Evolutionary conservation across 192 early-diverging fungal genomes (phyloP).

Genomic region (Coemansia umbellata): DNA sequence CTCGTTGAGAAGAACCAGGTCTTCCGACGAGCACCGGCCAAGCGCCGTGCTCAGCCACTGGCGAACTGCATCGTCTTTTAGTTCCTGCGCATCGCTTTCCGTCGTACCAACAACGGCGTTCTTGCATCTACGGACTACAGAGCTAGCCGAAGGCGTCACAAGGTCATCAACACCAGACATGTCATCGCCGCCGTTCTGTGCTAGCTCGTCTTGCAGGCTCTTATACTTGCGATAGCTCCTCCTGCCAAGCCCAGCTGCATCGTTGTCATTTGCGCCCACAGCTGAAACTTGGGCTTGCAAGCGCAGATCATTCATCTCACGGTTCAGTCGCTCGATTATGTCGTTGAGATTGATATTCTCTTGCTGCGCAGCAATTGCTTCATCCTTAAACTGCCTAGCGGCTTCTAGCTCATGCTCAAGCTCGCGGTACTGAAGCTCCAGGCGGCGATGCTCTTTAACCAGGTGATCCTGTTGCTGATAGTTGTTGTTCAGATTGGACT

Average conservation of each 20-base stretch:
- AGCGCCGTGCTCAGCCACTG: slow-evolving; percentile 29
- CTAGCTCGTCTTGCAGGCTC: slow-evolving; percentile 43
- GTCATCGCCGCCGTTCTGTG: slow-evolving; percentile 13
- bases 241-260: background rate
- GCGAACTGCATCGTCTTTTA: slow-evolving; percentile 21
- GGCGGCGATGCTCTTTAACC: slow-evolving; percentile 16
- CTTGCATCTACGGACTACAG: background rate
- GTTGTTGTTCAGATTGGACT: slow-evolving; percentile 14
- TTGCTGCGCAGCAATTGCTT: slow-evolving; percentile 6
- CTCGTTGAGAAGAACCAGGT: slow-evolving; percentile 41
- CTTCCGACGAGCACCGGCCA: slow-evolving; percentile 36
- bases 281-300: background rate
- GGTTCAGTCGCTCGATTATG: slow-evolving; percentile 21
- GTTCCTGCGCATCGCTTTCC: slow-evolving; percentile 9
- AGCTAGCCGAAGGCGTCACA: background rate
- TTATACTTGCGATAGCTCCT: slow-evolving; percentile 14
- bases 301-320: slow-evolving; percentile 33
- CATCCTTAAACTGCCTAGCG: slow-evolving; percentile 22
- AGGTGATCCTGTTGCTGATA: slow-evolving; percentile 28
- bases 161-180: slow-evolving; percentile 31
- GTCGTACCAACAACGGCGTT: slow-evolving; percentile 12
- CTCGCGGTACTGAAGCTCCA: slow-evolving; percentile 27
- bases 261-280: background rate
- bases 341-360: slow-evolving; percentile 33
- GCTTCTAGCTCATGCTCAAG: slow-evolving; percentile 28